These are phyloP conservation scores for Chenopodium formosanum DNA, from an alignment of 148 eudicot species.

Conservation along the genomic window DNA sequence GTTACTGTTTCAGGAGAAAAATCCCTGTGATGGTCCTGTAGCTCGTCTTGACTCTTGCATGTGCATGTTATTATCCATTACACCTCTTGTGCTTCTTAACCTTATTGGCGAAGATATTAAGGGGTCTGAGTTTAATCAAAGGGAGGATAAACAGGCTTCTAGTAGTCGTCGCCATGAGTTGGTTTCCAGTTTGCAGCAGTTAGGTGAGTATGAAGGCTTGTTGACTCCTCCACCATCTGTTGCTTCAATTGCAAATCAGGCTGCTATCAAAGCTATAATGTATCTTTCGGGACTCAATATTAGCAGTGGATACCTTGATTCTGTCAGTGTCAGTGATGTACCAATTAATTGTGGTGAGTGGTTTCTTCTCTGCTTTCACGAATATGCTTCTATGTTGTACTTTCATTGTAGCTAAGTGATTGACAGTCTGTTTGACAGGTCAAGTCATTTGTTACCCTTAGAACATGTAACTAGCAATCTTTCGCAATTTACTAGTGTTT, in stretches of 20 bases:
- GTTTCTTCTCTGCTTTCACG: slow-evolving; percentile 14
- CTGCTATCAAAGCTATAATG: slow-evolving; percentile 85
- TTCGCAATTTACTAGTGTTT: too few species aligned
- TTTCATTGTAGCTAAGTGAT: not conserved
- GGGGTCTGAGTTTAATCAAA: slow-evolving; percentile 38
- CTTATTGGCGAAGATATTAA: slow-evolving; percentile 70
- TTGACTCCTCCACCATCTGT: slow-evolving; percentile 69
- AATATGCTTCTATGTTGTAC: not conserved
- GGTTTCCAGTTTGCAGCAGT: slow-evolving; percentile 71
- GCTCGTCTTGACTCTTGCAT: slow-evolving; percentile 93
- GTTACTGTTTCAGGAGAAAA: slow-evolving; percentile 64
- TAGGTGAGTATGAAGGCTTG: slow-evolving; percentile 78
- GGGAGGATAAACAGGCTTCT: slow-evolving; percentile 33
- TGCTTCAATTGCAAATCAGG: slow-evolving; percentile 72
- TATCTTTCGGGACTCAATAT: slow-evolving; percentile 67
- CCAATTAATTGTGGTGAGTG: slow-evolving; percentile 71
- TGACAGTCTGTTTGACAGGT: too few species aligned
- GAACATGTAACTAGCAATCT: too few species aligned
- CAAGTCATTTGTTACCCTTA: too few species aligned
- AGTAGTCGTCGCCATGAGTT: slow-evolving; percentile 54
- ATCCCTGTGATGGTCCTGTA: slow-evolving; percentile 85
- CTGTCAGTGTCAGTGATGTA: slow-evolving; percentile 64
- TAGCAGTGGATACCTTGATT: slow-evolving; percentile 68
- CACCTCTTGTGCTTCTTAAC: slow-evolving; percentile 62
- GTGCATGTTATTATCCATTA: slow-evolving; percentile 76